Base-by-base conservation (phyloP, 306 rosid genomes). In the Biancaea sappan region DNA sequence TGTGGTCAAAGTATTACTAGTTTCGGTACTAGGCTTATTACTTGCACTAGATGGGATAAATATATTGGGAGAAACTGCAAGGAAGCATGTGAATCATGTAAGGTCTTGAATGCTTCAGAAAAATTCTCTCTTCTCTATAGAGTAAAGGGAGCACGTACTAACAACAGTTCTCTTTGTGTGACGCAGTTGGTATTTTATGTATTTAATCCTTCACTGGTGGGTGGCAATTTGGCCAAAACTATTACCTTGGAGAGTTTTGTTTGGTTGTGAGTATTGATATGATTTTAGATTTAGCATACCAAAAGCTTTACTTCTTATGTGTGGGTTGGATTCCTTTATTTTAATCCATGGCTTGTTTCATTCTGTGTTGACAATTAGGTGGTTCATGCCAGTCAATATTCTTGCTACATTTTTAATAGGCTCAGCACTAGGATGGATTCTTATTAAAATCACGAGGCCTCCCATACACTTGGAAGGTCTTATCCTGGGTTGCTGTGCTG, bases 301-400 rank as follows among this genome's bases (percentile, higher is more conserved):
- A n/a, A 9, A 74, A 51, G 43, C 40, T n/a, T 58, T 6, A 56
- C 48, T 56, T 59, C 31, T 31, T 26, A 13, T 32, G 38, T 63
- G 57, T 78, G 67, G 71, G 41, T 50, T 44, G 25, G 60, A 77
- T 58, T 62, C 40, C 41, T 61, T 50, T 19, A 26, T 24, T 66
- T 19, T 50, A 48, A 54, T 44, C 44, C 26, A 77, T 21, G 21
- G 41, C 0, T 71, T 60, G 69, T 34, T 64, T 11, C 58, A 26
- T 32, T 59, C 66, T 73, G 62, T 25, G 11, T 41, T 54, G 56
- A 58, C 1, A 32, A 32, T 66, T 52, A 86, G 90, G 86, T 86
- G 90, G 90, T 86, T 83, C 84, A 83, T 86, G 87, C 90, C 90
- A 21, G 50, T 86, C 8, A 86, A 83, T 71, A 9, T 86, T 67